phyloP scores from a whole-genome alignment of 306 rosid species.

The Rosa chinensis region DNA sequence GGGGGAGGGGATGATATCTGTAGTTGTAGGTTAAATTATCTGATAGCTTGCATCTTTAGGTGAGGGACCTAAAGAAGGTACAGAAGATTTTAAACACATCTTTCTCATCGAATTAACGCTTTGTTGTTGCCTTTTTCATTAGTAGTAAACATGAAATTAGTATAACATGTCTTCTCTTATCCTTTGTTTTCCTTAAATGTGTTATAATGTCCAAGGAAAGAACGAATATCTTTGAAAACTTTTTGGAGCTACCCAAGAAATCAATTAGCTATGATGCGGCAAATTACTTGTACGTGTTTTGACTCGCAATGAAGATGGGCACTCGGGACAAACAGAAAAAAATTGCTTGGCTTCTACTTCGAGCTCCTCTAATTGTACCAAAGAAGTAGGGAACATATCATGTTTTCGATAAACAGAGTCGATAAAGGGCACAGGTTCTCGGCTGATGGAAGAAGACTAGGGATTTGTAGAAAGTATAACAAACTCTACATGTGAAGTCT shows the following conservation, averaged over 20 bases:
- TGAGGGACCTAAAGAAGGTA: slow-evolving; percentile 13
- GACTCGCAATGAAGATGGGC: no score
- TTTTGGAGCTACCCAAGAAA: no score
- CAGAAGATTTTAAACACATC: slow-evolving; percentile 2
- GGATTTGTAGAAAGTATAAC: no score
- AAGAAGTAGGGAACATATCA: no score
- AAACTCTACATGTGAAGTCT: no score
- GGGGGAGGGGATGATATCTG: slow-evolving; percentile 14
- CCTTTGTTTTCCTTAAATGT: not conserved
- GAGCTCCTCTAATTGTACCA: no score
- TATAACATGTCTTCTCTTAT: not conserved
- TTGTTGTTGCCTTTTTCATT: slow-evolving; percentile 25
- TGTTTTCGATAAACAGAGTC: no score
- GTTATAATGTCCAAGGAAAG: not conserved
- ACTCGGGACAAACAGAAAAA: no score
- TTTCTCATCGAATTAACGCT: not conserved
- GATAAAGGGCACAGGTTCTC: no score
- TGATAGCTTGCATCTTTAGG: slow-evolving; percentile 22
- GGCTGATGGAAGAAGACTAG: no score
- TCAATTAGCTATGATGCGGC: not conserved
- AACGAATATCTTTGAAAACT: no score
- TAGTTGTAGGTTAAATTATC: slow-evolving; percentile 21
- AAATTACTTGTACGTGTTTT: no score
- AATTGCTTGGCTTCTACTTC: not conserved
- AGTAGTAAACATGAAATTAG: slow-evolving; percentile 5